Percentiles rank a stretch among this genome's conserved stretches.
These are phyloP conservation scores for Wickerhamomyces canadensis DNA, from an alignment of 805 yeast genomes.

Conservation along the genomic window DNA sequence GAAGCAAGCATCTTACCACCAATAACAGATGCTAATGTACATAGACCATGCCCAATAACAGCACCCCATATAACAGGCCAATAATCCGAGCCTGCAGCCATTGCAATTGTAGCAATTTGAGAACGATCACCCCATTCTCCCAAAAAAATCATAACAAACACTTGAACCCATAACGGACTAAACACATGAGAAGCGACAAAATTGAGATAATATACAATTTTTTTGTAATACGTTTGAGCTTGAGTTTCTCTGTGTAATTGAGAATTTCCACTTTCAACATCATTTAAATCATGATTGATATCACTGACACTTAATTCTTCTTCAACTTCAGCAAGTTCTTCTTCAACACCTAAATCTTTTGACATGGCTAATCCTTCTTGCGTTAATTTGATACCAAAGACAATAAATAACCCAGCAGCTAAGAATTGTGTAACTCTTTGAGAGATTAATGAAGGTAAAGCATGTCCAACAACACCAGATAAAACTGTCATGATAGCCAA, in stretches of 20 bases:
- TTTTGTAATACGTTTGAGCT: neutral
- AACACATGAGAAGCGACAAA: slow-evolving; percentile 33
- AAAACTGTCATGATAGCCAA: slow-evolving; percentile 86
- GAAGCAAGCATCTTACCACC: slow-evolving; percentile 92
- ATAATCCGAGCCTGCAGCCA: slow-evolving; percentile 96
- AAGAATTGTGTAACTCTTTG: slow-evolving; percentile 72
- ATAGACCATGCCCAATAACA: slow-evolving; percentile 78
- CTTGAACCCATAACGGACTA: slow-evolving; percentile 91
- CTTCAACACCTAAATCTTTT: slow-evolving; percentile 81
- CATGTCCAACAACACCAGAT: slow-evolving; percentile 88
- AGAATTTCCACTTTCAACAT: slow-evolving; percentile 44
- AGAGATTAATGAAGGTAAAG: slow-evolving; percentile 79
- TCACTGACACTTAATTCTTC: slow-evolving; percentile 75
- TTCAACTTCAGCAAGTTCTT: slow-evolving; percentile 95
- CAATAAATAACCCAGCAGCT: slow-evolving; percentile 76
- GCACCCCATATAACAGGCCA: slow-evolving; percentile 89
- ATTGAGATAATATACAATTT: slow-evolving; percentile 12
- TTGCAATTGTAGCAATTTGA: slow-evolving; percentile 95
- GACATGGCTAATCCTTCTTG: slow-evolving; percentile 82
- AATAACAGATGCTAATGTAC: slow-evolving; percentile 85
- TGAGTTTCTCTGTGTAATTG: slow-evolving; percentile 3
- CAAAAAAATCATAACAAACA: slow-evolving; percentile 89
- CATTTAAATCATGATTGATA: slow-evolving; percentile 43
- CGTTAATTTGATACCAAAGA: slow-evolving; percentile 74
- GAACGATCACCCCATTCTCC: slow-evolving; percentile 99